Evolutionary conservation across 129 eudicot species (phyloP).

Genomic region (Dittrichia graveolens): DNA sequence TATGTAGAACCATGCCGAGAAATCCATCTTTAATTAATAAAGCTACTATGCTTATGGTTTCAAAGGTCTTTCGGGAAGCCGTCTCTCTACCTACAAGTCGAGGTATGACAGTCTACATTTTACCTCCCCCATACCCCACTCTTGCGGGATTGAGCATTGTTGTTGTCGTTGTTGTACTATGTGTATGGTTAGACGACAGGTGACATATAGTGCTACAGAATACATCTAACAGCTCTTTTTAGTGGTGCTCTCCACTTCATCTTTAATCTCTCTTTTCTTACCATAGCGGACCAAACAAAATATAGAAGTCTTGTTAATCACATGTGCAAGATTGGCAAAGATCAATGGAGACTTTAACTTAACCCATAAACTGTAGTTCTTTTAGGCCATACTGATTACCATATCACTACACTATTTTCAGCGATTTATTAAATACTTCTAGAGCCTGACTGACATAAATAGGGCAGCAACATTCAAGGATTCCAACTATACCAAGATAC

Average conservation of each 20-base stretch:
- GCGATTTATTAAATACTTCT: conserved; percentile 5
- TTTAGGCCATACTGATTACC: not conserved
- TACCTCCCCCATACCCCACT: too few relatives aligned
- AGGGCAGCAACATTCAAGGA: not conserved
- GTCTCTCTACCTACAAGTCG: too few relatives aligned
- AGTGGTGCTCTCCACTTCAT: not conserved
- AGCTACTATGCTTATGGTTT: not conserved
- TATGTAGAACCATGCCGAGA: conserved; percentile 6
- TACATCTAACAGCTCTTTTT: too few relatives aligned
- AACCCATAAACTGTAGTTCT: not conserved
- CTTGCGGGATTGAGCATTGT: too few relatives aligned
- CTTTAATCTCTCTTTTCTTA: not conserved
- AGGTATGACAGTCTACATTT: too few relatives aligned
- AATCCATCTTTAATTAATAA: not conserved
- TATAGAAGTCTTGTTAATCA: not conserved
- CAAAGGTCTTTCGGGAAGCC: too few relatives aligned
- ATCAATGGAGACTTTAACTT: not conserved
- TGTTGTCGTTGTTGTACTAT: too few relatives aligned
- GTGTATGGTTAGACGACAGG: not conserved
- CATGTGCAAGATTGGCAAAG: not conserved
- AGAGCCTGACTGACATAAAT: not conserved
- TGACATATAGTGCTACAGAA: not conserved
- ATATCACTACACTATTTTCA: not conserved
- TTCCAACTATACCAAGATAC: not conserved
- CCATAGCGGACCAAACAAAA: not conserved